Evolutionary conservation across 1,284 basidiomycete genomes (phyloP), one percentile per base, ranked within the genome.

Genomic region (Malassezia sympodialis): DNA sequence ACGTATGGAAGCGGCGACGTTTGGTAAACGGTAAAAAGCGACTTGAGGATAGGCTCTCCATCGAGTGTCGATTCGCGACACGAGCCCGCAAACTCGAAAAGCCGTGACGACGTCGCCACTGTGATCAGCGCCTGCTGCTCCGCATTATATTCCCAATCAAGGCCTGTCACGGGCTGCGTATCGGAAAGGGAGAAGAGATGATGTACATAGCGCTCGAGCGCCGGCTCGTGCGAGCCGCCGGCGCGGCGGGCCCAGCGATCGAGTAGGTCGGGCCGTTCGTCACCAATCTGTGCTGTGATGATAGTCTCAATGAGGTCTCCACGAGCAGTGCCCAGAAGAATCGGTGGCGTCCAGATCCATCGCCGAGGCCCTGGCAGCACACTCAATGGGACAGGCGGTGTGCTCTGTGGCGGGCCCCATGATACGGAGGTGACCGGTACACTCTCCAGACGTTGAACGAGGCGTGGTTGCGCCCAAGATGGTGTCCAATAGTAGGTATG

Each of bases 81-180:
- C 79, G 43, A 66, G 0, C 89, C 91, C 49, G 84, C 80, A 58
- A 91, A 89, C 71, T 96, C 90, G 72, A 94, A 94, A 67, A 96
- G 86, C 54, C 91, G 81, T 5, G 87, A 86, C 26, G 84, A 82
- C 1, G 93, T 96, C 0, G 90, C 89, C 4, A 83, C 83, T 10
- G 96, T 79, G n/a, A 90, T 82, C 2, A 49, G 23, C 3, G 34
- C 15, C 37, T 39, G 37, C 14, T 39, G 24, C 11, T 8, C 10
- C 1, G 21, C 23, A 24, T 49, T 14, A 21, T 30, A 62, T 63
- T 14, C 57, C 59, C 7, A 17, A 8, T 49, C 43, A 0, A 74
- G 51, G 34, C 72, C 72, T 0, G 62, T 68, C 41, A 73, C 55
- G 10, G 66, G 61, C 49, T 73, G 69, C 14, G 61, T 58, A 24